phyloP scores from a whole-genome alignment of 169 alveolate genomes.

The Cryptosporidium baileyi region DNA sequence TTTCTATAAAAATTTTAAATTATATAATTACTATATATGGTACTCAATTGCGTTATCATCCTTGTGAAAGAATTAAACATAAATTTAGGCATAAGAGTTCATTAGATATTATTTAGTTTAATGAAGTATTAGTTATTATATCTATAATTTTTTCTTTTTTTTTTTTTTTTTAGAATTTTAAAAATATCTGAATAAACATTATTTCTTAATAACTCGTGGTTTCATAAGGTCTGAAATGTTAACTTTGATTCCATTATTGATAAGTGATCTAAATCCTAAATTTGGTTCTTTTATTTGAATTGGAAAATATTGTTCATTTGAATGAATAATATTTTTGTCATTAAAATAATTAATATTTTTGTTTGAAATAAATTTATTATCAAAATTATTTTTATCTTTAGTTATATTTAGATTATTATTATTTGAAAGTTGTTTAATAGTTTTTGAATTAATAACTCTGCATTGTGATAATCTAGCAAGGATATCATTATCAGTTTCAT shows the following conservation, averaged over 20 bases:
- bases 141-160: not conserved
- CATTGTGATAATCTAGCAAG: constrained; percentile 60
- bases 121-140: no score
- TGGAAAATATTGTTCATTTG: not conserved
- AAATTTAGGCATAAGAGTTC: constrained; percentile 50
- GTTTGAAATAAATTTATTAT: not conserved
- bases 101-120: not conserved
- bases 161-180: not conserved
- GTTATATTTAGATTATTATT: not conserved
- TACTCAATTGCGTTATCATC: constrained; percentile 59
- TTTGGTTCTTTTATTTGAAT: no score
- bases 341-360: not conserved
- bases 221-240: constrained; percentile 23
- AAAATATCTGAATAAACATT: not conserved
- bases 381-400: not conserved
- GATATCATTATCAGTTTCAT: constrained; percentile 21
- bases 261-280: constrained; percentile 52
- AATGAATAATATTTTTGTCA: not conserved
- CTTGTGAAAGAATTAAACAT: constrained; percentile 53
- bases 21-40: constrained; percentile 17
- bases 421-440: not conserved
- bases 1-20: constrained; percentile 7
- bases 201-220: constrained; percentile 31
- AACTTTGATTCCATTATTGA: constrained; percentile 43
- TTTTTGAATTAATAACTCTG: constrained; percentile 58